These are phyloP conservation scores for Rhizopogon parksii DNA, from an alignment of 1,284 basidiomycete genomes.

Conservation along the genomic window DNA sequence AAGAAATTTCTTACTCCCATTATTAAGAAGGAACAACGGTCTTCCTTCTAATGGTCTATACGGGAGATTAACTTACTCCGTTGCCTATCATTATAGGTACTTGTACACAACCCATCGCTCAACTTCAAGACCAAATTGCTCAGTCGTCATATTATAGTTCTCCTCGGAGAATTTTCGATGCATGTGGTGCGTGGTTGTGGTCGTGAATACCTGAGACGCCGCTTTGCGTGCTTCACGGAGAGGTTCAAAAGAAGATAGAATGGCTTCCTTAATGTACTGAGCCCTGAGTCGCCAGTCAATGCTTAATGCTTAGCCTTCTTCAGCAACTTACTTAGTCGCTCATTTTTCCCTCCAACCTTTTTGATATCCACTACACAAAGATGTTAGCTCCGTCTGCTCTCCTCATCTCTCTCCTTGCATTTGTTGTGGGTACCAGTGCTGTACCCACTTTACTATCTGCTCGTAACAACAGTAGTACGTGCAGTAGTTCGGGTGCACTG, in stretches of 20 bases:
- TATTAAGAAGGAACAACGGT: no score
- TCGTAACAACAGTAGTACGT: background rate
- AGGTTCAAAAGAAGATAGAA: background rate
- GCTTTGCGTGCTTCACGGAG: background rate
- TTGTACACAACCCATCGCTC: no score
- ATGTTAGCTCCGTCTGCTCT: constrained; percentile 15
- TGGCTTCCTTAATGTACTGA: background rate
- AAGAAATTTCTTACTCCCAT: no score
- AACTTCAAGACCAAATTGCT: no score
- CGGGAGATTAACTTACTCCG: no score
- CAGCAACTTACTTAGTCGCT: background rate
- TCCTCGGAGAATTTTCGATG: background rate
- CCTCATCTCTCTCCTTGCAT: constrained; percentile 9
- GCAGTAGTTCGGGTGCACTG: constrained; percentile 1
- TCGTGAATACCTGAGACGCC: background rate
- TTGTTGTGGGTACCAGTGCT: constrained; percentile 5
- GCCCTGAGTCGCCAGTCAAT: no score
- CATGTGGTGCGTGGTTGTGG: background rate
- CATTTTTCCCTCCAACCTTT: constrained; percentile 1
- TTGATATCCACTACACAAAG: background rate
- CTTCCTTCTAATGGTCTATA: no score
- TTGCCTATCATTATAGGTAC: no score
- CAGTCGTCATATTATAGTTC: no score
- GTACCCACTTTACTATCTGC: background rate
- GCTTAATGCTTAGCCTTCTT: no score